Base-by-base conservation (phyloP, 192 early-diverging fungal species). In the Coemansia sp. region DNA sequence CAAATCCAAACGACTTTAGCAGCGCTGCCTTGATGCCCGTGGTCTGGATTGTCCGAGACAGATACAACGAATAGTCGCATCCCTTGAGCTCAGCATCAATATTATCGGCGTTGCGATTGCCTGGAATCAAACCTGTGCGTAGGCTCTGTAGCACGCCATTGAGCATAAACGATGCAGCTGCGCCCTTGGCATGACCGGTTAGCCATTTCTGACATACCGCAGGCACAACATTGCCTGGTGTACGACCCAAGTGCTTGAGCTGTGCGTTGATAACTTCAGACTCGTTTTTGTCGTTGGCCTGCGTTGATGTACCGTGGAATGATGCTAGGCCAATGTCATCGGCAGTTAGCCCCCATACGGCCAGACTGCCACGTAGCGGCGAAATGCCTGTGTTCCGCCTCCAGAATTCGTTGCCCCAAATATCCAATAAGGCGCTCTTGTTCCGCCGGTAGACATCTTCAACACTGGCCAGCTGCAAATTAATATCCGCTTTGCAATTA, bases 271-370 rank as follows among this genome's bases (percentile, higher is more conserved):
- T 52, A 1, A 92, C 91, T 10, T 89, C 87, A 10, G 93, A 97
- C 75, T 95, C 93, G 83, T 95, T 97, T 85, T 91, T 91, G 82
- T 97, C 95, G 72, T 97, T 97, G 35, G 93, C 93, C 79, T 89
- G 87, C 19, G 95, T 97, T 24, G 90, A 89, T 25, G 94, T 96
- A 56, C 93, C 94, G 56, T 57, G 56, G 56, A 57, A 79, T 23
- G 93, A 97, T n/a, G 91, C 90, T 41, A 94, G 85, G 45, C 90
- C 88, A 79, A 97, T 91, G 74, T 97, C 93, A 75, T 97, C 92
- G 45, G 94, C 83, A 27, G 88, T 93, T 62, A 97, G 74, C 32
- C 94, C 94, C 75, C 87, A 97, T 4, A 85, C 85, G 25, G 93
- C 91, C 38, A 97, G 83, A 24, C 89, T 92, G 67, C 90, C 94